Base-by-base conservation (phyloP, 1,284 basidiomycete genomes). In the Baeospora myosura region DNA sequence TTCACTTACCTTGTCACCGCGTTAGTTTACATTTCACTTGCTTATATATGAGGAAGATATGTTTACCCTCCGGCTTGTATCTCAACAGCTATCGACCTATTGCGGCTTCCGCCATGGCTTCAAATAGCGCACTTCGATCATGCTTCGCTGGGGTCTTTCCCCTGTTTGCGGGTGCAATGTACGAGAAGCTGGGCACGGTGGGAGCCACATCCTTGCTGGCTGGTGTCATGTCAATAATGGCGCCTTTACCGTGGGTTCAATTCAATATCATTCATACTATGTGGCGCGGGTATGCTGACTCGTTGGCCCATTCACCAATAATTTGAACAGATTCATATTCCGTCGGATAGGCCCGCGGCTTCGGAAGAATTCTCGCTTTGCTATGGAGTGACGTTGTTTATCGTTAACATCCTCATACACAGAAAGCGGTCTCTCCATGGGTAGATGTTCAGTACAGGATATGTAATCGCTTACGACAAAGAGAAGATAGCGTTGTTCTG, bases 121-220 rank as follows among this genome's bases (percentile, higher is more conserved):
- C 62, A 11, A 76, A 76, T 55, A 62, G 57, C 11, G 72, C 71
- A 34, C 49, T 71, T 51, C 52, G 73, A 1, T 63, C 55, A 4
- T 49, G 62, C 0, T 70, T 74, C 31, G 71, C 71, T 0, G 69
- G 65, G 2, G 68, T 60, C 0, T 72, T 73, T 49, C 69, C 70
- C 1, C 54, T 72, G 41, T 62, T 60, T 42, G 56, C 60, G 6
- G 45, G 40, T 3, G 45, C 51, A 10, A 61, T 61, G 59, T 63
- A 57, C 44, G 40, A 49, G 21, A 39, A 44, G 14, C 54, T 77
- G 11, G 72, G 68, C 3, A 63, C 69, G 0, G 67, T 71, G 1
- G 74, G 75, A 32, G 74, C 69, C 0, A 68, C 66, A 0, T 68
- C 66, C 5, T 52, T 78, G 2, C 57, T 77, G 3, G 74, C 64